phyloP scores from a whole-genome alignment of 768 basidiomycete genomes.

The Leccinellum rugosiceps region DNA sequence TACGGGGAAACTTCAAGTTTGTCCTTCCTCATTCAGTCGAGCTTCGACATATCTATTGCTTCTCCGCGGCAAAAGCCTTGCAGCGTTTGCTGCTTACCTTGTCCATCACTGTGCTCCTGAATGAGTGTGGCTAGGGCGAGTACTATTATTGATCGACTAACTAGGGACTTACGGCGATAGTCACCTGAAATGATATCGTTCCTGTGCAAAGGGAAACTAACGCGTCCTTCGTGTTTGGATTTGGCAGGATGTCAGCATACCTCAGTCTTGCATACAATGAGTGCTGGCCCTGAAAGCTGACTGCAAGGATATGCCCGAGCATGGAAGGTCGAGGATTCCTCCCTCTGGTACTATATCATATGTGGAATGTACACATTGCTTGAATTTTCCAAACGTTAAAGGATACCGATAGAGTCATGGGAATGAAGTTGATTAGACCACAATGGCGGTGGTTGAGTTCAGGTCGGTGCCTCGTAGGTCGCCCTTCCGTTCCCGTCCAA shows the following conservation, averaged over 20 bases:
- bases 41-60: background rate
- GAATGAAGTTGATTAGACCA: constrained; percentile 16
- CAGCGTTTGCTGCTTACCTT: no score
- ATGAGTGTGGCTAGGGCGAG: no score
- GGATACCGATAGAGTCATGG: constrained; percentile 18
- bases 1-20: constrained; percentile 29
- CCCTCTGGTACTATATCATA: constrained; percentile 29
- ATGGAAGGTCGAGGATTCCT: constrained; percentile 23
- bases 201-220: constrained; percentile 25
- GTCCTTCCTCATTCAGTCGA: background rate
- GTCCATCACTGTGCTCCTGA: no score
- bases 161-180: constrained; percentile 27
- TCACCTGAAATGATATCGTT: constrained; percentile 29
- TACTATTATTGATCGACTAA: background rate
- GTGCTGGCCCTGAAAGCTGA: background rate
- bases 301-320: constrained; percentile 23
- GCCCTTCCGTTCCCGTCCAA: constrained; percentile 12
- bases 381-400: constrained; percentile 21
- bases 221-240: constrained; percentile 20
- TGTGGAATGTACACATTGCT: constrained; percentile 29
- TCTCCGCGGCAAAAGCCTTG: background rate
- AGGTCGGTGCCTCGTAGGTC: background rate
- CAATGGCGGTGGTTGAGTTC: constrained; percentile 3
- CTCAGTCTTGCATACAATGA: background rate
- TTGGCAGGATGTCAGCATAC: constrained; percentile 21